A percentile compares a stretch with the other conserved stretches of the same genome.
Conservation (phyloP, 176 grass and related monocot genomes). For the Triticum timopheevii region DNA sequence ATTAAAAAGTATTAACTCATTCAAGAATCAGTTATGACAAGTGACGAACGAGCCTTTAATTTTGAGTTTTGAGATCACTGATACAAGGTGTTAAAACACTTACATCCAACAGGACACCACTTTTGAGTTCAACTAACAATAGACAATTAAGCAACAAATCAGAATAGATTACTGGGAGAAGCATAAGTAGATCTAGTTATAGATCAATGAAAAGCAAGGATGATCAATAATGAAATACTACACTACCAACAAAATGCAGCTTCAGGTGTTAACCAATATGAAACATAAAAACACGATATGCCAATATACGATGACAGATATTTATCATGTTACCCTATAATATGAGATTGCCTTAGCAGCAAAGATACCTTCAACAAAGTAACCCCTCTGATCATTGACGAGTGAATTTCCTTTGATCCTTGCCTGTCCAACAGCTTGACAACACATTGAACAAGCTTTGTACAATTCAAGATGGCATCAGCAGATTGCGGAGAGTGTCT, state of each 20-base stretch:
- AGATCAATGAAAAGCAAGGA: not conserved
- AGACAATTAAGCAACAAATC: constrained; percentile 10
- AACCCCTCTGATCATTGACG: constrained; percentile 65
- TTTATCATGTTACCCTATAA: constrained; percentile 6
- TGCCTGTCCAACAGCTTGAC: constrained; percentile 65
- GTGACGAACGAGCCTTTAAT: not conserved
- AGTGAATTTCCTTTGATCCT: constrained; percentile 48
- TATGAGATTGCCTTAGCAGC: constrained; percentile 1
- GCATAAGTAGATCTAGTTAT: not conserved
- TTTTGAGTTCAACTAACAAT: not conserved
- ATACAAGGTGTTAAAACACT: constrained; percentile 4
- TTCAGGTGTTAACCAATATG: not conserved
- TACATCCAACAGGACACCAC: constrained; percentile 27
- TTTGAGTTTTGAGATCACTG: not conserved
- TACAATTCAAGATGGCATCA: constrained; percentile 80
- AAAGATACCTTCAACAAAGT: constrained; percentile 77
- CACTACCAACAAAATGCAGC: not conserved
- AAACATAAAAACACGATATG: constrained; percentile 11
- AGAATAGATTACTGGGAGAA: constrained; percentile 3
- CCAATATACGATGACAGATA: not conserved
- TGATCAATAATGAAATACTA: constrained; percentile 9
- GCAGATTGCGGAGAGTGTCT: constrained; percentile 85
- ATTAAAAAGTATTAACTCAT: not conserved
- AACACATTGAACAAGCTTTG: constrained; percentile 68
- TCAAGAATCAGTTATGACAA: not conserved